Evolutionary conservation across 495 filamentous ascomycete genomes (phyloP).

Genomic region (Lasiosphaeria miniovina): DNA sequence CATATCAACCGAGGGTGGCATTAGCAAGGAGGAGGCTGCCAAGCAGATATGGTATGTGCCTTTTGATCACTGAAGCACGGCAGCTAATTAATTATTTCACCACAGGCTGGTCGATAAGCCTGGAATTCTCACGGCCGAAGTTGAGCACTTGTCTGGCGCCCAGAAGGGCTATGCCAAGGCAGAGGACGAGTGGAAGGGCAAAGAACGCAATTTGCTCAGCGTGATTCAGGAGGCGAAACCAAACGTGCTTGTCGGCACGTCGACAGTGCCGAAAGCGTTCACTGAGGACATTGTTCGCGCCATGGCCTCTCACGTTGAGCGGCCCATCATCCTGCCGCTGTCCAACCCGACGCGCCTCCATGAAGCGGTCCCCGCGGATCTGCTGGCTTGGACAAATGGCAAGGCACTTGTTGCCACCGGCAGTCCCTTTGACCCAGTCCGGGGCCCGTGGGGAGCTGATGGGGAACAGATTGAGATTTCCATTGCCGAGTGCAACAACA

Average conservation of each 20-base stretch:
- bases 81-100: conserved; percentile 1
- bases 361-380: conserved; percentile 75
- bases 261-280: conserved; percentile 77
- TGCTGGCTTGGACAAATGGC: conserved; percentile 75
- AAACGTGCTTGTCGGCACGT: conserved; percentile 80
- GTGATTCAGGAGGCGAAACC: conserved; percentile 72
- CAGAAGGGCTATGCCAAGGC: conserved; percentile 66
- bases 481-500: conserved; percentile 89
- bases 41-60: conserved; percentile 72
- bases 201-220: conserved; percentile 57
- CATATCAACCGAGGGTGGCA: conserved; percentile 64
- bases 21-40: conserved; percentile 68
- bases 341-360: conserved; percentile 85
- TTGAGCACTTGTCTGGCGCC: conserved; percentile 52
- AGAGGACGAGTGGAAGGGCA: conserved; percentile 60
- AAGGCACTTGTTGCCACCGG: conserved; percentile 82
- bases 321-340: conserved; percentile 79
- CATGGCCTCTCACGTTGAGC: conserved; percentile 75
- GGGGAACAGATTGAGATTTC: conserved; percentile 58
- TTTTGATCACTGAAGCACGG: neutral
- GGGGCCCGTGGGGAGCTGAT: conserved; percentile 50
- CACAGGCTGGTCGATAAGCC: conserved; percentile 80
- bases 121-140: conserved; percentile 64
- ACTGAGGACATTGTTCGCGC: conserved; percentile 68
- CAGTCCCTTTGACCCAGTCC: conserved; percentile 76